A percentile compares a stretch with the other conserved stretches of the same genome.
Conservation (phyloP, 2,329 filamentous ascomycete genomes). For the Juglanconis sp. region DNA sequence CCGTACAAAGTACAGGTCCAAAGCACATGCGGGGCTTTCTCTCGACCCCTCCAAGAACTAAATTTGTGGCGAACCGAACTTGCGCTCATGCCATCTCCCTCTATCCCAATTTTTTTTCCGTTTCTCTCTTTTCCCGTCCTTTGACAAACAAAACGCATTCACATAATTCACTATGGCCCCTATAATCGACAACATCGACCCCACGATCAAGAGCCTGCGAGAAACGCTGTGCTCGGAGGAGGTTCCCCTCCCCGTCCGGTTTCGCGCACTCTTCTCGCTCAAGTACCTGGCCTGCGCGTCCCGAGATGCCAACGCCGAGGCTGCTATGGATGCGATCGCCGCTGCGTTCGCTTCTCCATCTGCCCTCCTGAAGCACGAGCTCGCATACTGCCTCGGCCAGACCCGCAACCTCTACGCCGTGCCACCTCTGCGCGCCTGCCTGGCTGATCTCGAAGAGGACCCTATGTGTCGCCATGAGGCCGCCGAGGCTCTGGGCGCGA, state of each 20-base stretch:
- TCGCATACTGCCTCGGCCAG: constrained; percentile 95
- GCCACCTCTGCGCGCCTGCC: constrained; percentile 66
- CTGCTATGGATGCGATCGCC: constrained; percentile 76
- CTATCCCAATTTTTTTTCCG: neutral
- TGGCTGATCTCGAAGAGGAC: constrained; percentile 80
- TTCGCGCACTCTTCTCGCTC: constrained; percentile 94
- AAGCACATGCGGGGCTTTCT: too few relatives aligned
- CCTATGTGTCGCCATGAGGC: constrained; percentile 96
- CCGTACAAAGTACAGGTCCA: neutral
- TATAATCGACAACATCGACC: constrained; percentile 21
- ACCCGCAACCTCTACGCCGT: constrained; percentile 74
- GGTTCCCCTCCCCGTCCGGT: constrained; percentile 80
- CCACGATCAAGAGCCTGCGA: constrained; percentile 62
- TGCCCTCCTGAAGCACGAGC: constrained; percentile 89
- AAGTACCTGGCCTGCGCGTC: constrained; percentile 81
- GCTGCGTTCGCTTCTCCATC: constrained; percentile 82
- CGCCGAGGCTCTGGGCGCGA: constrained; percentile 86
- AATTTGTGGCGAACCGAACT: neutral
- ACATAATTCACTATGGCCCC: constrained; percentile 23
- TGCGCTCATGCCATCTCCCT: too few relatives aligned
- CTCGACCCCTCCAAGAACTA: neutral
- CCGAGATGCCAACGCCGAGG: constrained; percentile 57
- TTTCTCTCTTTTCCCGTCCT: neutral
- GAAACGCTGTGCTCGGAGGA: constrained; percentile 76
- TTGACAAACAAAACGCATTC: neutral